Evolutionary conservation across 352 stramenopile genomes (phyloP).

Genomic region (Pythium pectinolyticum): DNA sequence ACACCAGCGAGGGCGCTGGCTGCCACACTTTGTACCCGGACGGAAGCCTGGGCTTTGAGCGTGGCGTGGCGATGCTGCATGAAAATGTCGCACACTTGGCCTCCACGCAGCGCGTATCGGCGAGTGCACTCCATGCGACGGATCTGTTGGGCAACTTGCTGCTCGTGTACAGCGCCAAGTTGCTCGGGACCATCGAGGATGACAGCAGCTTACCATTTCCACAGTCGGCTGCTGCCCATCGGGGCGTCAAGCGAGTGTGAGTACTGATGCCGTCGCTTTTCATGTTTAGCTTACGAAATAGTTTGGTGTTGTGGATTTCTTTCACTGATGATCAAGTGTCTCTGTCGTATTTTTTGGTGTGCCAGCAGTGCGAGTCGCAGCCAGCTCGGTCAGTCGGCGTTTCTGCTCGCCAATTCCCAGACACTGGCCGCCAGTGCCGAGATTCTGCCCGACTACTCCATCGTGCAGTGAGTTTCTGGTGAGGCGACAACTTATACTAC

Average conservation of each 20-base stretch:
- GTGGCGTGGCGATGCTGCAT: constrained; percentile 69
- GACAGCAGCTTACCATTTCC: not conserved
- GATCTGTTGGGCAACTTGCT: constrained; percentile 77
- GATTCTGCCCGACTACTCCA: constrained; percentile 69
- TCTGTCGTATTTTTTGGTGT: not conserved
- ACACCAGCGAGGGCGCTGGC: constrained; percentile 67
- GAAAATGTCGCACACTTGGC: constrained; percentile 75
- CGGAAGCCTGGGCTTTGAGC: constrained; percentile 73
- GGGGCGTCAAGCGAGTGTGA: not conserved
- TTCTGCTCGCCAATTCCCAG: constrained; percentile 48
- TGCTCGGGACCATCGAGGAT: constrained; percentile 38
- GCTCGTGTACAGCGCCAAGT: constrained; percentile 40
- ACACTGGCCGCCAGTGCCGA: constrained; percentile 50
- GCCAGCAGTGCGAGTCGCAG: constrained; percentile 5
- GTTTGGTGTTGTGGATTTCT: not conserved
- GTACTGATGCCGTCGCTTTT: not conserved
- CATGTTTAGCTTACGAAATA: not conserved
- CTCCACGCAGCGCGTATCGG: constrained; percentile 44
- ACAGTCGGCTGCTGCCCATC: no score
- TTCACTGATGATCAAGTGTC: not conserved
- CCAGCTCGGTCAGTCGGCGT: constrained; percentile 31
- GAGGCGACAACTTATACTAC: no score
- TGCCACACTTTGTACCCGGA: constrained; percentile 87
- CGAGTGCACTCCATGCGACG: constrained; percentile 39
- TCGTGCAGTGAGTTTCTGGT: no score